Base-by-base conservation (phyloP, 2,329 filamentous ascomycete species). In the Xylariaceae sp. region DNA sequence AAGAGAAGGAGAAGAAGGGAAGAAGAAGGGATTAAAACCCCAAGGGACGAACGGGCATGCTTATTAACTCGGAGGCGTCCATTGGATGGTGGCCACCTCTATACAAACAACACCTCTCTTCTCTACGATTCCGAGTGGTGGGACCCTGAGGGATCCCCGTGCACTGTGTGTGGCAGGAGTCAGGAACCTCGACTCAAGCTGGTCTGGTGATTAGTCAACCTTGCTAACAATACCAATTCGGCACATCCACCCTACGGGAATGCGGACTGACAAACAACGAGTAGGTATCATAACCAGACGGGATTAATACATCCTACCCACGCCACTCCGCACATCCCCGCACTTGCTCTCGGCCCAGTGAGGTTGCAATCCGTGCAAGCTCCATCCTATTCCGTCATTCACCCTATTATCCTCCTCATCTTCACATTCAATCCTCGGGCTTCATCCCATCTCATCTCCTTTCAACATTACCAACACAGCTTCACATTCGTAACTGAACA, bases 31-130 rank as follows among this genome's bases (percentile, higher is more conserved):
- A 34, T 23, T 34, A 44, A 48, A 17, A 58, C 41, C 53, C 56
- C 15, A 6, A 53, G 51, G 30, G 51, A 51, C 44, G 39, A 53
- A 55, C 49, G 44, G 51, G 18, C 37, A 55, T 44, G 48, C 59
- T 61, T 64, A 61, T 58, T 57, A 64, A 64, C 41, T 45, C 5
- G 13, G 41, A 13, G n/a, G 10, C 41, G 51, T 37, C 59, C 56
- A 63, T 63, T 63, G 61, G 61, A 30, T 45, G n/a, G 53, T 58
- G 23, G 59, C 59, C 59, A 35, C 17, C 30, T 49, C 49, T 49
- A 53, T 39, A 53, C 13, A 4, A n/a, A 53, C 48, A 53, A 13
- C 11, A 15, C n/a, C 10, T 23, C 51, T 55, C 41, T 52, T 52
- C 55, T 50, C 48, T 44, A 47, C 54, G 56, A 53, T 57, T 59